Conservation (phyloP, 306 rosid species). For the Senna siamea region DNA sequence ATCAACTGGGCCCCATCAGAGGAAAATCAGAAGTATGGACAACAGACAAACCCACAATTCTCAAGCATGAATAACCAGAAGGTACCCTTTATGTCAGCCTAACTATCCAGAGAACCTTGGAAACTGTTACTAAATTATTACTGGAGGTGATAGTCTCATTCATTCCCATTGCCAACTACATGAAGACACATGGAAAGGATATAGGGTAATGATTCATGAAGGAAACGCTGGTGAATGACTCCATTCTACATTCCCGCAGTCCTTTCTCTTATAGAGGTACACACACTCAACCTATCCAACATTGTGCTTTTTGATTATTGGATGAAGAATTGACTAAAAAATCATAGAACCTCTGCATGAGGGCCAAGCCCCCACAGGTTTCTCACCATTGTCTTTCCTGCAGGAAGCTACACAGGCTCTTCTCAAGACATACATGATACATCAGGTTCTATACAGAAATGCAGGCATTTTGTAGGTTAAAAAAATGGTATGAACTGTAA, state of each 20-base stretch:
- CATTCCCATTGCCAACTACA: background rate
- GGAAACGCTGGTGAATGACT: background rate
- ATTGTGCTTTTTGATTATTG: background rate
- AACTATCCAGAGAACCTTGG: background rate
- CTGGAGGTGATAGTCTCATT: background rate
- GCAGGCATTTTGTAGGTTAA: background rate
- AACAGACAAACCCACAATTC: background rate
- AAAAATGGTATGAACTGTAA: background rate
- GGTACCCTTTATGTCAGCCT: background rate
- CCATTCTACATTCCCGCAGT: background rate
- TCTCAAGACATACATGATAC: background rate
- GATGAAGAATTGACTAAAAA: background rate
- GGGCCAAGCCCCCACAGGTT: background rate
- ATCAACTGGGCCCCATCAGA: background rate
- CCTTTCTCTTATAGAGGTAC: background rate
- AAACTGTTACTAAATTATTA: background rate
- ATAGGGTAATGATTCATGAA: background rate
- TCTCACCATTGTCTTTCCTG: background rate
- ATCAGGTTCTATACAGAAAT: conserved; percentile 7
- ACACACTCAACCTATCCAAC: background rate
- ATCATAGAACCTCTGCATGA: background rate
- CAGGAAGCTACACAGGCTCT: background rate
- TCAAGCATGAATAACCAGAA: background rate
- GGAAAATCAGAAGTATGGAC: background rate
- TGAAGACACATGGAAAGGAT: background rate